Evolutionary conservation across 148 eudicot species (phyloP).

Genomic region (Nepenthes gracilis): DNA sequence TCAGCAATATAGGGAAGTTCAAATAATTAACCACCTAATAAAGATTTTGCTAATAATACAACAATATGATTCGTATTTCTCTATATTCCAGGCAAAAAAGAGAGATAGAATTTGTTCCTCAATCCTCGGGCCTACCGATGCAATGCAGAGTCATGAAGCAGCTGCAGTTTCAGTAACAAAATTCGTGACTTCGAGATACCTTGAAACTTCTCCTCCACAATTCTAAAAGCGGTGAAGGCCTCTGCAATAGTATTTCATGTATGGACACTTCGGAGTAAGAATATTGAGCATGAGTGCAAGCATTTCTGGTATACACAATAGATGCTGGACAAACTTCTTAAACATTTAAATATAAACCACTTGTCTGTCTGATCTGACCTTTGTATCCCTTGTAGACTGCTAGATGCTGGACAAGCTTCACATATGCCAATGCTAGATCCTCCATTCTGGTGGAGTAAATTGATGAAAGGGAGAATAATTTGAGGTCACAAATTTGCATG

Average conservation of each 20-base stretch:
- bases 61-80: background rate
- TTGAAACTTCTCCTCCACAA: constrained; percentile 72
- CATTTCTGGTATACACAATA: background rate
- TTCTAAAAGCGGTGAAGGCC: constrained; percentile 60
- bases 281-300: background rate
- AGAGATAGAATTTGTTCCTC: background rate
- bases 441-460: constrained; percentile 33
- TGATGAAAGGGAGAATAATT: background rate
- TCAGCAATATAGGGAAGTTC: constrained; percentile 2
- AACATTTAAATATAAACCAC: background rate
- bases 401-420: constrained; percentile 89
- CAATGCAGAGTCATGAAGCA: constrained; percentile 85
- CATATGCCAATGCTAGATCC: constrained; percentile 75
- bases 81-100: background rate
- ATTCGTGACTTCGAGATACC: constrained; percentile 77
- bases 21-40: background rate
- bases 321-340: background rate
- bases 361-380: constrained; percentile 13
- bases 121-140: constrained; percentile 42
- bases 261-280: no score
- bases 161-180: constrained; percentile 67
- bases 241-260: constrained; percentile 30
- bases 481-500: background rate
- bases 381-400: constrained; percentile 80
- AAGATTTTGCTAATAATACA: background rate